phyloP scores from a whole-genome alignment of 1,284 basidiomycete genomes.

The Heterobasidion annosum region DNA sequence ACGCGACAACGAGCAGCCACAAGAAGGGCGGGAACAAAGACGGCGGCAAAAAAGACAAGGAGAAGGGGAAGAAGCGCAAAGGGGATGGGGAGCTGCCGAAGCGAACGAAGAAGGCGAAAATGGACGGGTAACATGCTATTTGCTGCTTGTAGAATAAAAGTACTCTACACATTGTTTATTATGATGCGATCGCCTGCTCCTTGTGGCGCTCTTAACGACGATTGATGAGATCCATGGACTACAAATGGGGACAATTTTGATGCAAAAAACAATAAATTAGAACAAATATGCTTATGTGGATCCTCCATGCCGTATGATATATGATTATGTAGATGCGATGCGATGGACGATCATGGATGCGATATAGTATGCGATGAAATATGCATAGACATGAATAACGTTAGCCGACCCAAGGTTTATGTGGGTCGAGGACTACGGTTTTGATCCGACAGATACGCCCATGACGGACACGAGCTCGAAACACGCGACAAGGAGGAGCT shows the following conservation, averaged over 20 bases:
- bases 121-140: constrained; percentile 4
- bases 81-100: constrained; percentile 29
- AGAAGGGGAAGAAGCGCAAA: constrained; percentile 39
- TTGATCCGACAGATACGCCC: constrained; percentile 17
- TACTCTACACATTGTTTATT: neutral
- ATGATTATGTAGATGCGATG: too few relatives aligned
- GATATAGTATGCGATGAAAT: too few relatives aligned
- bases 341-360: too few relatives aligned
- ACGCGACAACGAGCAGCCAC: constrained; percentile 13
- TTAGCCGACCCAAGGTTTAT: neutral
- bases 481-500: constrained; percentile 71
- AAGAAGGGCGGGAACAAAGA: constrained; percentile 16
- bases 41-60: constrained; percentile 16
- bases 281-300: neutral
- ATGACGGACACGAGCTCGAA: constrained; percentile 52
- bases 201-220: neutral
- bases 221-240: too few relatives aligned
- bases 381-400: too few relatives aligned
- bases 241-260: too few relatives aligned
- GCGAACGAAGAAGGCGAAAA: constrained; percentile 31
- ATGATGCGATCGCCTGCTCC: neutral
- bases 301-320: too few relatives aligned
- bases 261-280: neutral
- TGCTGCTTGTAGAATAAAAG: neutral
- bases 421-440: neutral